phyloP scores from a whole-genome alignment of 169 alveolate genomes.

The Plasmodium gonderi region DNA sequence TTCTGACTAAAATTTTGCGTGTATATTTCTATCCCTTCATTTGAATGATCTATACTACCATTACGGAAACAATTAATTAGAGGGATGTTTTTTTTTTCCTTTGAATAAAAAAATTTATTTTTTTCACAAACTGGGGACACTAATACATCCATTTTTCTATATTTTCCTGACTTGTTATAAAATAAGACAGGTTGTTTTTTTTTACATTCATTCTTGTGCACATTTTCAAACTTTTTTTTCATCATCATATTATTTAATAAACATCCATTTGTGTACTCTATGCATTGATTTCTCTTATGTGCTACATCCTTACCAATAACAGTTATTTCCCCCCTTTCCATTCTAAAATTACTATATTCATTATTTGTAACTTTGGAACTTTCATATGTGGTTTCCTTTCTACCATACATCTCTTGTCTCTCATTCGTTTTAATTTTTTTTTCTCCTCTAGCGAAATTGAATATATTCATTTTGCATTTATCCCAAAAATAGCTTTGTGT shows the following conservation, averaged over 20 bases:
- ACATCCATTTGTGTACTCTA: neutral
- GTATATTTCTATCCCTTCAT: neutral
- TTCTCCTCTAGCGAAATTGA: neutral
- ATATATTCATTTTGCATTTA: neutral
- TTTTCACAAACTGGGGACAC: neutral
- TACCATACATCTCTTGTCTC: neutral
- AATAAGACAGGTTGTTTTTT: slow-evolving; percentile 1
- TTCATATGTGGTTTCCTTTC: neutral
- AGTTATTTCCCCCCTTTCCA: neutral
- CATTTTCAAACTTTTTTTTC: neutral
- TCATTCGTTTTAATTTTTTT: neutral
- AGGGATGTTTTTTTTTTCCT: neutral
- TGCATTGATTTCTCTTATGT: neutral
- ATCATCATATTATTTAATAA: neutral
- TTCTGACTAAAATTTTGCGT: neutral
- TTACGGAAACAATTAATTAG: neutral
- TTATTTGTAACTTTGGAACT: neutral
- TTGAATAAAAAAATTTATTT: neutral
- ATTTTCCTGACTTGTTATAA: slow-evolving; percentile 5
- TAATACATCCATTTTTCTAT: neutral
- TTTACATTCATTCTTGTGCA: neutral
- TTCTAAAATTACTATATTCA: neutral
- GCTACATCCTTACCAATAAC: neutral
- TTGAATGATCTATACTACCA: neutral
- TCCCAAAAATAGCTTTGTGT: neutral